Percentiles rank a stretch among this genome's conserved stretches.
phyloP scores from a whole-genome alignment of 2,329 filamentous ascomycete species.

The Neopestalotiopsis clavispora region DNA sequence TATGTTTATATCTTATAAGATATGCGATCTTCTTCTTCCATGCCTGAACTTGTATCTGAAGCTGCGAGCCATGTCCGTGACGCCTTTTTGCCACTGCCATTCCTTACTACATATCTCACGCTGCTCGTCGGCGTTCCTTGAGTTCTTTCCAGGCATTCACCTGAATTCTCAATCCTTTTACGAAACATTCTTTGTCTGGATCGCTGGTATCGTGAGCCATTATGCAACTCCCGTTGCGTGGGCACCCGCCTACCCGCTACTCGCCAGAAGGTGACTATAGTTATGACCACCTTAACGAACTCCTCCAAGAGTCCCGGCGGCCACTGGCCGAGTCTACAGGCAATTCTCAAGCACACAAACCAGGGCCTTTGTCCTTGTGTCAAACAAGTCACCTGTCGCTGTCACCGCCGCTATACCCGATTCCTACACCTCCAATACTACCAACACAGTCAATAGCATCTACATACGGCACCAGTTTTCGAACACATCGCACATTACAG shows the following conservation, averaged over 20 bases:
- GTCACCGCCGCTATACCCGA: constrained; percentile 46
- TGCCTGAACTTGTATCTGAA: constrained; percentile 31
- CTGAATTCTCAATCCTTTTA: constrained; percentile 36
- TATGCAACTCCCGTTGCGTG: constrained; percentile 49
- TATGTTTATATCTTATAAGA: constrained; percentile 35
- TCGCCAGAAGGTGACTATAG: constrained; percentile 52
- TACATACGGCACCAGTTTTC: constrained; percentile 45
- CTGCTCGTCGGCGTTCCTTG: constrained; percentile 39
- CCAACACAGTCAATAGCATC: constrained; percentile 57
- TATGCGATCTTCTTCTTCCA: constrained; percentile 37
- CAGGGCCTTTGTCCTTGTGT: constrained; percentile 46
- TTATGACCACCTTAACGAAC: constrained; percentile 48
- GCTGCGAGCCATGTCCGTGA: constrained; percentile 31
- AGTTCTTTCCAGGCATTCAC: constrained; percentile 34
- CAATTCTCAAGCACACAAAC: constrained; percentile 51
- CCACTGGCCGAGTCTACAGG: constrained; percentile 58
- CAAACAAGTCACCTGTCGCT: constrained; percentile 48
- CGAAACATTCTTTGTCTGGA: constrained; percentile 37
- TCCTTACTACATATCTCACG: constrained; percentile 42
- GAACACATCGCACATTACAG: constrained; percentile 37
- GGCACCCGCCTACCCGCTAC: constrained; percentile 57
- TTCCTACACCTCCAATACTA: constrained; percentile 50
- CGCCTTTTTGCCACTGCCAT: constrained; percentile 40
- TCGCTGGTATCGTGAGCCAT: constrained; percentile 26
- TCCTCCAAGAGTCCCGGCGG: constrained; percentile 41